Percentiles rank a stretch among this genome's conserved stretches.
phyloP scores from a whole-genome alignment of 257 asterid genomes.

The Verbascum thapsus region DNA sequence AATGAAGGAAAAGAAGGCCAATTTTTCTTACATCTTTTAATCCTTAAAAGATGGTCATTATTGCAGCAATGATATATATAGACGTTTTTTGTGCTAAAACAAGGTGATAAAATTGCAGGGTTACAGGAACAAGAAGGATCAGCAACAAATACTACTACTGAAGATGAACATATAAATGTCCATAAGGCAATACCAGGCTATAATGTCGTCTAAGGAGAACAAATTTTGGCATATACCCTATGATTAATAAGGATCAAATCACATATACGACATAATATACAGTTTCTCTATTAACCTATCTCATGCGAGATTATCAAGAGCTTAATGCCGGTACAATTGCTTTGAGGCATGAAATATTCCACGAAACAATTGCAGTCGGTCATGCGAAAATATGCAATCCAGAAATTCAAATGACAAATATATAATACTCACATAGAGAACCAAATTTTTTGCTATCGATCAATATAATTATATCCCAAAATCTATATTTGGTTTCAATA shows the following conservation, averaged over 20 bases:
- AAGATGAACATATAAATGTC: not conserved
- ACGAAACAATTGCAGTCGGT: not conserved
- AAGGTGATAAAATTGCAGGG: conserved; percentile 39
- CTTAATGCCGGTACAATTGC: not conserved
- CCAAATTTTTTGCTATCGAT: not conserved
- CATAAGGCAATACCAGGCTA: conserved; percentile 20
- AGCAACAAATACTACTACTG: conserved; percentile 9
- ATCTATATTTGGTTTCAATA: not conserved
- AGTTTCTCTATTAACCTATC: not conserved
- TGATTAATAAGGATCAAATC: conserved; percentile 12
- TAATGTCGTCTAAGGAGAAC: conserved; percentile 26
- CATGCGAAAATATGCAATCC: not conserved
- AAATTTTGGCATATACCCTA: conserved; percentile 9
- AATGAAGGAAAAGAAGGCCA: conserved; percentile 58
- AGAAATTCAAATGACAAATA: conserved; percentile 1
- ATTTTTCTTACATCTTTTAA: conserved; percentile 56
- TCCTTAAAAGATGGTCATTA: conserved; percentile 59
- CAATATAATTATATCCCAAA: conserved; percentile 14
- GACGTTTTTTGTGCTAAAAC: not conserved
- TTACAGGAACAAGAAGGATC: conserved; percentile 34
- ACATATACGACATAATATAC: no score
- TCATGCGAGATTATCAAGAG: not conserved
- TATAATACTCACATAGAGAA: conserved; percentile 2
- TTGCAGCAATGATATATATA: conserved; percentile 52
- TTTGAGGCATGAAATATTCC: not conserved